Evolutionary conservation across 306 rosid species (phyloP), one percentile per base, ranked within the genome.

Genomic region (Hippophae tibetana): DNA sequence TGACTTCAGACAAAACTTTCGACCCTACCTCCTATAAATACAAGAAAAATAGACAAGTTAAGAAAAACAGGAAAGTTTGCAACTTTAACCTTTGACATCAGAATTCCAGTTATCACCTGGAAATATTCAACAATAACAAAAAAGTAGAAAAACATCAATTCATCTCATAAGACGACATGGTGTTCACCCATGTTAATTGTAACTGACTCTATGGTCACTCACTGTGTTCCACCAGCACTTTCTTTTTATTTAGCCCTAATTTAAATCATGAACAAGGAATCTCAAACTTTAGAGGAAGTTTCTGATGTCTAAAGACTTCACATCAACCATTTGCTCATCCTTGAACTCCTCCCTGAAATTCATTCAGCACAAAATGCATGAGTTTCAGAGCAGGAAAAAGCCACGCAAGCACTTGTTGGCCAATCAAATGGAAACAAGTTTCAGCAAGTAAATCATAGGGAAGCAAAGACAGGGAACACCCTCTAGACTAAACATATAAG

Each of bases 331-430:
- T 56, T 53, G 69, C 72, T 92, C 98, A 62, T 83, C 93, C 82
- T 92, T 92, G 76, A 92, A 92, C 69, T 92, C 98, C 82, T 92
- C 98, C 81, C 98, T 92, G 86, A 68, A 72, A 83, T 66, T 68
- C 5, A 4, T 31, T 31, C 38, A 31, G 38, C 5, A 31, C 38
- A 31, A 31, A 31, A 31, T 31, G 38, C 5, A 31, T 31, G 1
- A 31, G 38, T 4, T 31, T 31, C 3, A 31, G 38, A 31, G 38
- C 38, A 31, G 38, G 38, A 1, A 31, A 31, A 31, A 2, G 38
- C 38, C 38, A 31, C 38, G 5, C 38, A 4, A 31, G 38, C 38
- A 31, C 38, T 31, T 31, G 38, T 31, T 31, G 5, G 38, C 38
- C 38, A 31, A 31, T 31, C 38, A 31, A 31, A 31, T 2, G 38